Conservation (phyloP, 2,329 filamentous ascomycete genomes). For the Diaporthe sp. region DNA sequence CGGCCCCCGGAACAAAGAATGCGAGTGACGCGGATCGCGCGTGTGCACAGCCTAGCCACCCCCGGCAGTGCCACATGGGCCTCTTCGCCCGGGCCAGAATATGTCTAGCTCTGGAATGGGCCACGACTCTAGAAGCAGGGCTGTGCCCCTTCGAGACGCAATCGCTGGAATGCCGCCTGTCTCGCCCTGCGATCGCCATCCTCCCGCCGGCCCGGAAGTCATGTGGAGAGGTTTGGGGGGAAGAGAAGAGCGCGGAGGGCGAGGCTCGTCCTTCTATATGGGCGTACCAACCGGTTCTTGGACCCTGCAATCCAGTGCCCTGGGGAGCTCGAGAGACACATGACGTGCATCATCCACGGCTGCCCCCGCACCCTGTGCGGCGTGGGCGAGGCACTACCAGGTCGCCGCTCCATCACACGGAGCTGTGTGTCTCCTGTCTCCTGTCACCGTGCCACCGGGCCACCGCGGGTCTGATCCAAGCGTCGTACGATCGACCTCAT, state of each 20-base stretch:
- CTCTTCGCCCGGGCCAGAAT: not conserved
- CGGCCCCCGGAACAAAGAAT: not conserved
- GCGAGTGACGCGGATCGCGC: not conserved
- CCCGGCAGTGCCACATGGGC: not conserved
- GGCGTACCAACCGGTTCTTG: not conserved
- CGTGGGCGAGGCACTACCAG: not conserved
- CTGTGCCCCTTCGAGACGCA: not conserved
- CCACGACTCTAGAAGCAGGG: not conserved
- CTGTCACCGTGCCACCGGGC: constrained; percentile 4
- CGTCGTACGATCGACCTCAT: not conserved
- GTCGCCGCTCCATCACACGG: not conserved
- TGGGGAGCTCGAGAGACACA: too few species aligned
- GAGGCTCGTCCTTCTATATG: not conserved
- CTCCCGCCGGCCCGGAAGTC: not conserved
- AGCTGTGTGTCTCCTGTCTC: not conserved
- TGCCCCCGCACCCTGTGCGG: not conserved
- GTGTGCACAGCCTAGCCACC: not conserved
- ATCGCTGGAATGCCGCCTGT: not conserved
- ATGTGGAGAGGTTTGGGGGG: not conserved
- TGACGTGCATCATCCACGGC: not conserved
- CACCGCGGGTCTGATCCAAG: not conserved
- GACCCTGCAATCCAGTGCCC: not conserved
- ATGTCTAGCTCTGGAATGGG: not conserved
- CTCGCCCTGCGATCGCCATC: not conserved
- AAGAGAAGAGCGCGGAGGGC: not conserved